Conservation (phyloP, 164 flowering plant species). For the Nymphaea colorata region DNA sequence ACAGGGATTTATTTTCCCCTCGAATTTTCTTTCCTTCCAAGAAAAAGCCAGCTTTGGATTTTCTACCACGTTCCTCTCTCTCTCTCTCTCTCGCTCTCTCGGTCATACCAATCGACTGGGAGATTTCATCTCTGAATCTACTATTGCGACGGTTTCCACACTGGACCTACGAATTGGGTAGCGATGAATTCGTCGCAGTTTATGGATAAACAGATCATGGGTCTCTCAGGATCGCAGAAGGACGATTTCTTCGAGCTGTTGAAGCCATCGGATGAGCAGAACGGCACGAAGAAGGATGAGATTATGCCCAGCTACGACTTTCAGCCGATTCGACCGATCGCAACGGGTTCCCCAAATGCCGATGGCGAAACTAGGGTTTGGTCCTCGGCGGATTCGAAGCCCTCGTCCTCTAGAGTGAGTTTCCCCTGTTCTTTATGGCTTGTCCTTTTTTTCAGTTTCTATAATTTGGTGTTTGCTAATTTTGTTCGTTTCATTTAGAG, state of each 20-base stretch:
- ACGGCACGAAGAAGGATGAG: slow-evolving; percentile 37
- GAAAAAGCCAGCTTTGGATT: too few species aligned
- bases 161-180: not conserved
- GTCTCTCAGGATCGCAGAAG: slow-evolving; percentile 38
- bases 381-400: slow-evolving; percentile 41
- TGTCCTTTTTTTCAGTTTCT: too few species aligned
- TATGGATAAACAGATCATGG: slow-evolving; percentile 97
- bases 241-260: slow-evolving; percentile 49
- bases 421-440: not conserved
- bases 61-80: too few species aligned
- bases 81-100: too few species aligned
- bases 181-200: slow-evolving; percentile 54
- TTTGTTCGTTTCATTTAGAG: too few species aligned
- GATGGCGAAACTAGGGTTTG: slow-evolving; percentile 36
- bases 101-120: too few species aligned
- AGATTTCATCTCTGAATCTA: not conserved
- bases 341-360: slow-evolving; percentile 12
- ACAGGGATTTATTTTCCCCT: too few species aligned
- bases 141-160: not conserved
- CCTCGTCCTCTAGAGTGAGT: slow-evolving; percentile 26
- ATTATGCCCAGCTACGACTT: slow-evolving; percentile 80
- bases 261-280: slow-evolving; percentile 23
- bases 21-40: too few species aligned
- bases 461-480: too few species aligned
- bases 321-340: slow-evolving; percentile 51